A percentile compares a stretch with the other conserved stretches of the same genome.
These are phyloP conservation scores for Phoma sp. DNA, from an alignment of 2,329 filamentous ascomycete genomes.

Conservation along the genomic window DNA sequence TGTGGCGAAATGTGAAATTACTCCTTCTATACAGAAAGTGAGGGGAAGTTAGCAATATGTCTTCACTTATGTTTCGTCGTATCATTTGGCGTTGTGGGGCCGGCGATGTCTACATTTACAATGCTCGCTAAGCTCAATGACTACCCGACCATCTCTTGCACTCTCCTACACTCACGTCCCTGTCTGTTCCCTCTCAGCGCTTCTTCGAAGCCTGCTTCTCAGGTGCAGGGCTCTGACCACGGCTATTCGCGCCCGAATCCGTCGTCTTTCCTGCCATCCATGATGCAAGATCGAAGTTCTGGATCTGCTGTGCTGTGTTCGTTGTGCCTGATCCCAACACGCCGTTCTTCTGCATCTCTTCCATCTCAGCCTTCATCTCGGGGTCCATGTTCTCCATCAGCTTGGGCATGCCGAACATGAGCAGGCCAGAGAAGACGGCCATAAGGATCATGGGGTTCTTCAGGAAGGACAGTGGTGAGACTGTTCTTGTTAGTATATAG, in stretches of 20 bases:
- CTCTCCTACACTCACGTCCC: background rate
- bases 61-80: background rate
- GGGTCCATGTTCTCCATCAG: constrained; percentile 97
- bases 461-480: constrained; percentile 80
- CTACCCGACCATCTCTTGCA: constrained; percentile 7
- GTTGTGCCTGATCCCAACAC: constrained; percentile 59
- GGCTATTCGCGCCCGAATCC: constrained; percentile 27
- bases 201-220: constrained; percentile 30
- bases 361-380: constrained; percentile 92
- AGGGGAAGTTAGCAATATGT: background rate
- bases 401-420: constrained; percentile 94
- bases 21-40: background rate
- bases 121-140: constrained; percentile 8
- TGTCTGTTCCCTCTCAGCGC: constrained; percentile 14
- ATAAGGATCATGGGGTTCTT: constrained; percentile 98
- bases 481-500: constrained; percentile 53
- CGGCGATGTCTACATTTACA: constrained; percentile 6
- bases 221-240: constrained; percentile 40
- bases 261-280: constrained; percentile 68
- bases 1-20: background rate
- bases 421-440: constrained; percentile 78
- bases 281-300: constrained; percentile 72
- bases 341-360: constrained; percentile 82
- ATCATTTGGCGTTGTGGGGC: background rate
- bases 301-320: constrained; percentile 59